These are phyloP conservation scores for Colletotrichum tanaceti DNA, from an alignment of 2,329 filamentous ascomycete genomes.

Conservation along the genomic window DNA sequence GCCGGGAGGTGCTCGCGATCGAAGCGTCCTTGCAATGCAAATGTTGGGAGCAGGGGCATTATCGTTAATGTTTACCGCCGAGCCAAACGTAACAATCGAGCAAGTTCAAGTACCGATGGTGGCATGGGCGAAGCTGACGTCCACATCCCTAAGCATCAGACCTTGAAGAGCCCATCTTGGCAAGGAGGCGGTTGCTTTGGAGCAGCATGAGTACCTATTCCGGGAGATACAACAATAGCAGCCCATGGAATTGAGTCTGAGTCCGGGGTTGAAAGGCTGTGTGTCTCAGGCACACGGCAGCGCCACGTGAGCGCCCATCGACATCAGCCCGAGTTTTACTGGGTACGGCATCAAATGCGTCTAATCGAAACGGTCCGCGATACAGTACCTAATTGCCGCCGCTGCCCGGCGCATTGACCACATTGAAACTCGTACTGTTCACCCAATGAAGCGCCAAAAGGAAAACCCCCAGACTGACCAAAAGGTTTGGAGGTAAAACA, in stretches of 20 bases:
- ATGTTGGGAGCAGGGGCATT: background rate
- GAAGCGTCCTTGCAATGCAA: background rate
- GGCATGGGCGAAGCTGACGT: background rate
- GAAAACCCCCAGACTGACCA: too few relatives aligned
- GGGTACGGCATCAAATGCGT: background rate
- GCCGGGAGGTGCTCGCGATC: background rate
- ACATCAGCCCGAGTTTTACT: background rate
- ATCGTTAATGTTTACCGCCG: background rate
- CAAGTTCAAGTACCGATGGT: background rate
- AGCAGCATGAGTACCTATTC: background rate
- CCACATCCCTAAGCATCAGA: background rate
- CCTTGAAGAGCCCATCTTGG: background rate
- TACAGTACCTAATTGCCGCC: background rate
- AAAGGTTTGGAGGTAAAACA: too few relatives aligned
- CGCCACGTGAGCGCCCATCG: background rate
- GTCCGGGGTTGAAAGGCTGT: background rate
- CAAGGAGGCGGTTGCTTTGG: background rate
- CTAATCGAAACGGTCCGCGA: background rate
- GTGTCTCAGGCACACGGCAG: background rate
- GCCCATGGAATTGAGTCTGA: background rate
- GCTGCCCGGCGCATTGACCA: background rate
- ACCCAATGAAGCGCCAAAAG: too few relatives aligned
- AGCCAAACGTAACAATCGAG: too few relatives aligned
- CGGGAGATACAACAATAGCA: background rate
- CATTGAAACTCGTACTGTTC: too few relatives aligned